phyloP scores from a whole-genome alignment of 2,329 filamentous ascomycete species.

The Thermomyces lanuginosus region DNA sequence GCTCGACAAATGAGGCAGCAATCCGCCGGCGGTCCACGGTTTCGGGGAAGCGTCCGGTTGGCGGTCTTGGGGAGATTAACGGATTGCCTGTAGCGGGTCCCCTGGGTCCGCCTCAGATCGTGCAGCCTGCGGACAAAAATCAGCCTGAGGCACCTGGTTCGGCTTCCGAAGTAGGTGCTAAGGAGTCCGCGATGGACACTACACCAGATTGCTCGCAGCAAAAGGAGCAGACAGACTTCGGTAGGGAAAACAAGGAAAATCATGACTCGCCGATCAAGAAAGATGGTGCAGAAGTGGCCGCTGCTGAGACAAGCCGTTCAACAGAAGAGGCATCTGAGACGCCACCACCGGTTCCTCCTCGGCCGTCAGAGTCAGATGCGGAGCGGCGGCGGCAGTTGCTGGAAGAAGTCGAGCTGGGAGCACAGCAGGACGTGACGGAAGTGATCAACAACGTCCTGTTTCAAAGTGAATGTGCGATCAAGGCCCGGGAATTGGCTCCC shows the following conservation, averaged over 20 bases:
- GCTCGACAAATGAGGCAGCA: constrained; percentile 37
- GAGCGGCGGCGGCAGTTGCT: constrained; percentile 23
- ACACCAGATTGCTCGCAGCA: too few species aligned
- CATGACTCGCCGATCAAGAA: constrained; percentile 8
- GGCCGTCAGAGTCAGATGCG: constrained; percentile 24
- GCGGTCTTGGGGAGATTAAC: constrained; percentile 28
- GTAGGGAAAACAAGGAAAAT: constrained; percentile 30
- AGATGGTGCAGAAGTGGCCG: constrained; percentile 5
- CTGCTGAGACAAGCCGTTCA: constrained; percentile 7
- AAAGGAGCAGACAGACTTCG: too few species aligned
- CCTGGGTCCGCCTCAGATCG: constrained; percentile 21
- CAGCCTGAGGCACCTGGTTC: too few species aligned
- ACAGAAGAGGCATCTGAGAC: constrained; percentile 24
- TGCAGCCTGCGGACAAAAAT: constrained; percentile 7
- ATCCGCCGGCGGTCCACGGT: constrained; percentile 34
- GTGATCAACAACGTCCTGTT: constrained; percentile 87
- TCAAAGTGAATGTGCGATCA: constrained; percentile 77
- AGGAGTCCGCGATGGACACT: too few species aligned
- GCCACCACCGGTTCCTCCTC: constrained; percentile 44
- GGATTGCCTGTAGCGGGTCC: constrained; percentile 32
- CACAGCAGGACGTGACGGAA: constrained; percentile 91
- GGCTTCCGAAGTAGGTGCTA: constrained; percentile 12
- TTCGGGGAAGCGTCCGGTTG: constrained; percentile 13
- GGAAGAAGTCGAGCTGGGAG: constrained; percentile 40
- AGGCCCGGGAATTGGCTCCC: constrained; percentile 46